phyloP scores from a whole-genome alignment of 176 grass and related monocot genomes.

The Oropetium thomaeum region DNA sequence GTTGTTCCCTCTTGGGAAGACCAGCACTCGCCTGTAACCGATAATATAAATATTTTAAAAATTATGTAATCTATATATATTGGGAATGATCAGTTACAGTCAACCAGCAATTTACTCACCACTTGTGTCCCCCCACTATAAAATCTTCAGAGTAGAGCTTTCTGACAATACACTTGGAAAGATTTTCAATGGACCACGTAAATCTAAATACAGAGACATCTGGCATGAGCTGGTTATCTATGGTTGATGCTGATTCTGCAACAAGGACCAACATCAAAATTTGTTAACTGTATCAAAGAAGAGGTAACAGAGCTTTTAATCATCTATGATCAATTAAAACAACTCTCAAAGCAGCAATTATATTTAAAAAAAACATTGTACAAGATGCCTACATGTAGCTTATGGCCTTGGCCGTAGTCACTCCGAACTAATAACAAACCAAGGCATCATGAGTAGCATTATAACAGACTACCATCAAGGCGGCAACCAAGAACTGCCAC shows the following conservation, averaged over 20 bases:
- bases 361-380: not conserved
- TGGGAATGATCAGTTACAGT: not conserved
- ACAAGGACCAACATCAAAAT: slow-evolving; percentile 11
- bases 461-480: not conserved
- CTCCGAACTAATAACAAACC: no score
- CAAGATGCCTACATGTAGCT: not conserved
- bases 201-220: slow-evolving; percentile 59
- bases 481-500: not conserved
- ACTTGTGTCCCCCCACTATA: slow-evolving; percentile 54
- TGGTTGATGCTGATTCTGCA: slow-evolving; percentile 30
- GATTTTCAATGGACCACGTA: slow-evolving; percentile 56
- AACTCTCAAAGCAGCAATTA: no score
- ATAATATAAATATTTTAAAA: slow-evolving; percentile 21
- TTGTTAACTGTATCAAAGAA: not conserved
- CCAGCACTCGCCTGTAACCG: slow-evolving; percentile 55
- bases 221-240: slow-evolving; percentile 41
- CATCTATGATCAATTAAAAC: not conserved
- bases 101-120: slow-evolving; percentile 39
- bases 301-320: not conserved
- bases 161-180: slow-evolving; percentile 34
- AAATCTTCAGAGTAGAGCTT: slow-evolving; percentile 59
- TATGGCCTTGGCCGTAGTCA: not conserved
- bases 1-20: slow-evolving; percentile 70
- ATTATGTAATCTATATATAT: not conserved
- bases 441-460: not conserved